phyloP scores from a whole-genome alignment of 257 asterid genomes.

The Plectranthus barbatus region DNA sequence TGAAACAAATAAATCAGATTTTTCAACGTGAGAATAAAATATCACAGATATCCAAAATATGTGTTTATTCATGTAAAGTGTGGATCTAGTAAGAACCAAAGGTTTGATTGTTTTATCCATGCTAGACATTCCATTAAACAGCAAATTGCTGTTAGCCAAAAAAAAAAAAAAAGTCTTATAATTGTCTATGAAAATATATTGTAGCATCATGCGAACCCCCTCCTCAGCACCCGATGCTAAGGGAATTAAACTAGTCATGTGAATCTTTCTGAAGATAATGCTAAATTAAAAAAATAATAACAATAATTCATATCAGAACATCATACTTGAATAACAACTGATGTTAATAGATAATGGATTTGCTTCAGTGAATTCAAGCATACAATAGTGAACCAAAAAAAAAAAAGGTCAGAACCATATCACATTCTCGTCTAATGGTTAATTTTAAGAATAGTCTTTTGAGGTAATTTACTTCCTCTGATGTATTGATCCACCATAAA shows the following conservation, averaged over 20 bases:
- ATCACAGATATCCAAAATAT: neutral
- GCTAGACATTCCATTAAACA: neutral
- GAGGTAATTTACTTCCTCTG: no score
- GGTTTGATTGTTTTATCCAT: neutral
- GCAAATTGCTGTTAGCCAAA: neutral
- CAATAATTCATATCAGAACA: neutral
- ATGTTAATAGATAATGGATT: neutral
- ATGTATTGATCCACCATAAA: neutral
- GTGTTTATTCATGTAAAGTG: neutral
- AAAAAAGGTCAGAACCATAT: no score
- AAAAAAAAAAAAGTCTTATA: neutral
- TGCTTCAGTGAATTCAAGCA: neutral
- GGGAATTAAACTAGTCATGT: neutral
- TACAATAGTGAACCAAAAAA: no score
- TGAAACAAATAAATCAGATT: conserved; percentile 20
- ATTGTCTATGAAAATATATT: neutral
- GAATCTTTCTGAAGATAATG: neutral
- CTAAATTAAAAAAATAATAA: neutral
- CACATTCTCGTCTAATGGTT: no score
- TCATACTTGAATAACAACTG: neutral
- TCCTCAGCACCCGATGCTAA: neutral
- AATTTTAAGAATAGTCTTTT: no score
- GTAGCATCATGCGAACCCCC: neutral
- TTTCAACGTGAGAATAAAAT: neutral
- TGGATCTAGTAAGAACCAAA: neutral